Percentiles rank a stretch among this genome's conserved stretches.
These are phyloP conservation scores for Mycena sp. DNA, from an alignment of 1,284 basidiomycete genomes.

Conservation along the genomic window DNA sequence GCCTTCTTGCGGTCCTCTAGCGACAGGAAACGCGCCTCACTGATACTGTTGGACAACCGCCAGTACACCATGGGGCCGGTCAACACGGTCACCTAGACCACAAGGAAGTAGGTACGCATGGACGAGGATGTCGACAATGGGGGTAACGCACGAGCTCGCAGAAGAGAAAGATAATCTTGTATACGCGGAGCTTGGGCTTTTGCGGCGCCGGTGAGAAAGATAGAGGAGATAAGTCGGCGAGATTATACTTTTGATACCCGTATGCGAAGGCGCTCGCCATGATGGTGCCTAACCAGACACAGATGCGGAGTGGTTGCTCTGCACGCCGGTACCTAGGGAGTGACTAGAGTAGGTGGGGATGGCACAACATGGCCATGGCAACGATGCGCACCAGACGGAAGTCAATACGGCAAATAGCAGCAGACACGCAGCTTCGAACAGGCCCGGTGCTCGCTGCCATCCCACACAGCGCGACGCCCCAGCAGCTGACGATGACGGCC, in stretches of 20 bases:
- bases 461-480: slow-evolving; percentile 21
- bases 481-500: slow-evolving; percentile 17
- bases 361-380: neutral
- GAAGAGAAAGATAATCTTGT: slow-evolving; percentile 28
- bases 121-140: neutral
- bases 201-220: neutral
- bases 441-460: slow-evolving; percentile 29
- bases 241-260: slow-evolving; percentile 20
- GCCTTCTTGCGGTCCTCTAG: slow-evolving; percentile 29
- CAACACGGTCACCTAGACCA: slow-evolving; percentile 9
- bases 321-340: slow-evolving; percentile 25
- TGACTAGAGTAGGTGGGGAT: neutral
- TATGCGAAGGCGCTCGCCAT: slow-evolving; percentile 17
- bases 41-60: neutral
- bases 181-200: slow-evolving; percentile 8
- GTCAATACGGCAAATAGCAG: slow-evolving; percentile 30
- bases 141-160: slow-evolving; percentile 15
- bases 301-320: slow-evolving; percentile 30
- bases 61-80: slow-evolving; percentile 12
- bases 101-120: neutral
- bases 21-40: slow-evolving; percentile 29
- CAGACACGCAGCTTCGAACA: slow-evolving; percentile 32
- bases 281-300: slow-evolving; percentile 31
- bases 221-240: neutral
- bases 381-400: slow-evolving; percentile 23